Conservation (phyloP, 139 green algal species). For the Coelastrella sp. region DNA sequence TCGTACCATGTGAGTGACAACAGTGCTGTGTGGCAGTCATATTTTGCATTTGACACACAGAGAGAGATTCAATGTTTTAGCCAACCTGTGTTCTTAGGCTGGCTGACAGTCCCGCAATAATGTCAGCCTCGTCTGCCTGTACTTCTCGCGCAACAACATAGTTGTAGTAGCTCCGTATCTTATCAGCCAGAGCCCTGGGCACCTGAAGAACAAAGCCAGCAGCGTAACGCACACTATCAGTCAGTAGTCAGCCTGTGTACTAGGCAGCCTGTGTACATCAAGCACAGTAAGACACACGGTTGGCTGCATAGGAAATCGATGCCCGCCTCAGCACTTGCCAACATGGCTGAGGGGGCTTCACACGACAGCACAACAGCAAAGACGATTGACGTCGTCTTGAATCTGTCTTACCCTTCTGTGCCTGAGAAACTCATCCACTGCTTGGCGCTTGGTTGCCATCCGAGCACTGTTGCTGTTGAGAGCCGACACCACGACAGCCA, state of each 20-base stretch:
- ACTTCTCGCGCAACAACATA: slow-evolving; percentile 54
- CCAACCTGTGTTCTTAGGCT: slow-evolving; percentile 53
- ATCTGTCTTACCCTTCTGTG: slow-evolving; percentile 31
- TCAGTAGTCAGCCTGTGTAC: background rate
- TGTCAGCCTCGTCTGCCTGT: slow-evolving; percentile 56
- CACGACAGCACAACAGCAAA: background rate
- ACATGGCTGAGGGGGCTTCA: background rate
- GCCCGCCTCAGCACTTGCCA: background rate
- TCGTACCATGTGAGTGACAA: no score
- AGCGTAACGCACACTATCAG: background rate
- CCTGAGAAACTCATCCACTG: slow-evolving; percentile 40
- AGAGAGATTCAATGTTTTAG: background rate
- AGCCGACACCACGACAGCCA: slow-evolving; percentile 49
- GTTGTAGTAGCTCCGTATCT: slow-evolving; percentile 54
- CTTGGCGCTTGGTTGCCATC: slow-evolving; percentile 41
- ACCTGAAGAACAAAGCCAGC: slow-evolving; percentile 25
- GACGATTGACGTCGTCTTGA: no score
- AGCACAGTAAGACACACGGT: background rate
- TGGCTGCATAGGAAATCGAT: no score
- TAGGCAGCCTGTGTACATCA: background rate
- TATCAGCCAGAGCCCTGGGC: slow-evolving; percentile 52
- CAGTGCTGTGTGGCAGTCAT: no score
- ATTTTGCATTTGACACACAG: no score
- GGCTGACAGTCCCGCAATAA: slow-evolving; percentile 55
- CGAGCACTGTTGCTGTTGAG: slow-evolving; percentile 46